Base-by-base conservation (phyloP, 805 yeast species). In the Tetrapisispora iriomotensis region DNA sequence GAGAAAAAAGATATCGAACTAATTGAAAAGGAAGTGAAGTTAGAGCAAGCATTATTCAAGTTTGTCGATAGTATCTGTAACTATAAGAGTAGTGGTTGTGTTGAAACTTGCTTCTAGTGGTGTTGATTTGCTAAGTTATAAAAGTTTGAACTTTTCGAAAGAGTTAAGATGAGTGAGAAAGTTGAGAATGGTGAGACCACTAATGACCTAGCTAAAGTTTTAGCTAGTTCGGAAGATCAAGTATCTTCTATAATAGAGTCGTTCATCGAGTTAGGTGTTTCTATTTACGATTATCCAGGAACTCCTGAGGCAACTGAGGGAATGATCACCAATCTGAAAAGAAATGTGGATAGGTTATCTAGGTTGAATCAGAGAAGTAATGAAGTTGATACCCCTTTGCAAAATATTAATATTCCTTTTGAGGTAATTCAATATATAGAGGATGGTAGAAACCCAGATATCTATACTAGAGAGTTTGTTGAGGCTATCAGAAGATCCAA, bases 381-480 rank as follows among this genome's bases (percentile, higher is more conserved):
- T 17, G 64, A 59, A 28, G 61, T 60, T 12, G 39, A 40, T 2
- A 50, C 59, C 3, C 53, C 48, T 1, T 47, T 75, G 17, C 57
- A 62, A 21, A 53, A 64, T 8, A 61, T 72, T 4, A 62, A 78
- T 1, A 70, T 83, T 3, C 96, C 96, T 1, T 59, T 82, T 28
- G 96, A 88, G 53, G 88, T 88, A n/a, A 66, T 87, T 12, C 79
- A 82, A 45, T 92, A 92, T 54, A 85, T 92, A 28, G 97, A 92
- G 55, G 94, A 86, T 53, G 98, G 98, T 2, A 70, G 98, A 49
- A 92, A 92, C 56, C 97, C 98, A 0, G 97, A 92, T 56, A 87
- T 92, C 29, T 92, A 92, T 61, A 87, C 97, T 1, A 73, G 98
- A 57, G 98, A 92, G 63, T 92, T 92, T 62, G 85, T 90, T 13